Percentiles rank a stretch among this genome's conserved stretches.
Conservation (phyloP, 441 rosid genomes). For the Aquilaria agallochum region DNA sequence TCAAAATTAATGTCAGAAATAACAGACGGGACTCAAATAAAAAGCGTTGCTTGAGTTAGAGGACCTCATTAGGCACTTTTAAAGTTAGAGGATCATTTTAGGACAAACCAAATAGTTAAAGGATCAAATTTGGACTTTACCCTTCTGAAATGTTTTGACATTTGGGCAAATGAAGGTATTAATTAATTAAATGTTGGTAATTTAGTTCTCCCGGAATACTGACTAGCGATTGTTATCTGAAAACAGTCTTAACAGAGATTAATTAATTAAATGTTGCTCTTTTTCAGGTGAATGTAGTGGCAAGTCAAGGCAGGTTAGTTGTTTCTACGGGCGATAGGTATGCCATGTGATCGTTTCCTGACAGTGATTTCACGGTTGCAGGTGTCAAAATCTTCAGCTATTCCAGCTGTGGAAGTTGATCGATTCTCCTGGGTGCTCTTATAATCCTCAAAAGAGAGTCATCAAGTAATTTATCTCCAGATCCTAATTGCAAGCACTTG, state of each 20-base stretch:
- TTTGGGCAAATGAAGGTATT: constrained; percentile 65
- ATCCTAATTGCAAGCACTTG: neutral
- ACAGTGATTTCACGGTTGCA: constrained; percentile 15
- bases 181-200: neutral
- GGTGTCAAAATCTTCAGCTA: constrained; percentile 47
- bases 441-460: constrained; percentile 77
- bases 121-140: too few relatives aligned
- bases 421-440: constrained; percentile 81
- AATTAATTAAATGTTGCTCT: too few relatives aligned
- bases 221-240: constrained; percentile 3
- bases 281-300: constrained; percentile 41
- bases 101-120: too few relatives aligned
- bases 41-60: too few relatives aligned
- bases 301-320: constrained; percentile 44
- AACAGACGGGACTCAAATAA: too few relatives aligned
- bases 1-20: too few relatives aligned
- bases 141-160: constrained; percentile 49
- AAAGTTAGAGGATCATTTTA: too few relatives aligned
- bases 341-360: neutral
- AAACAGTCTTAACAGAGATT: too few relatives aligned
- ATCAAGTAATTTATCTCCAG: constrained; percentile 46
- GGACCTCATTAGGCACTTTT: too few relatives aligned
- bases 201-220: neutral
- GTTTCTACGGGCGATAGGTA: neutral
- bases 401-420: constrained; percentile 85